Base-by-base conservation (phyloP, 371 early-diverging fungal species). In the Zychaea mexicana region DNA sequence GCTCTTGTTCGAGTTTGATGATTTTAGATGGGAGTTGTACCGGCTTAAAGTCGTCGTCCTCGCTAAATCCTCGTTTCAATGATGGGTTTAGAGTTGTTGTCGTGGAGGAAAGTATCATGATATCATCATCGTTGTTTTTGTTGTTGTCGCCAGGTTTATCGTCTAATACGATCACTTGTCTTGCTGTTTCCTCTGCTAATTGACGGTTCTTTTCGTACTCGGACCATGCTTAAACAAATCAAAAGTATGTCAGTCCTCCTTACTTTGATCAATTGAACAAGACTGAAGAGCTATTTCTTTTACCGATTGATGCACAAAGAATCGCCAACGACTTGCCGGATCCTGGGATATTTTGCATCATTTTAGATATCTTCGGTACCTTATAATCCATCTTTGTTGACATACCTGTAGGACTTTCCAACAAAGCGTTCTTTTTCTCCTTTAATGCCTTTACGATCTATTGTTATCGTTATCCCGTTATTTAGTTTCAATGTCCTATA, bases 381-480 rank as follows among this genome's bases (percentile, higher is more conserved):
- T 9, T 13, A 28, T 5, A 22, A 32, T 4, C 24, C 12, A 24
- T n/a, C n/a, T n/a, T n/a, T n/a, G 28, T 31, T 26, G 9, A n/a
- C 61, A 24, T 73, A 82, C 86, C 87, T 38, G 87, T 86, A 9
- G 87, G 87, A 49, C 87, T 86, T 38, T 86, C 87, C 8, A 86
- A 58, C 13, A 86, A 46, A 2, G 87, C 85, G 66, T 86, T 82
- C 61, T 86, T 72, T 8, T 68, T 42, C 5, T 64, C 66, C 47
- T 82, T 82, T 8, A 86, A 52, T 4, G 85, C 79, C 42, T 77
- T 70, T 3, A 86, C 74, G 31, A 85, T 85, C 87, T 86, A 60
- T 8, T 15, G 28, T 26, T 31, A 30, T n/a, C 10, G 22, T n/a
- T n/a, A n/a, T n/a, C n/a, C n/a, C n/a, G n/a, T n/a, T n/a, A n/a